Evolutionary conservation across 345 rosid species (phyloP).

Genomic region (Pseudoturritis turrita): DNA sequence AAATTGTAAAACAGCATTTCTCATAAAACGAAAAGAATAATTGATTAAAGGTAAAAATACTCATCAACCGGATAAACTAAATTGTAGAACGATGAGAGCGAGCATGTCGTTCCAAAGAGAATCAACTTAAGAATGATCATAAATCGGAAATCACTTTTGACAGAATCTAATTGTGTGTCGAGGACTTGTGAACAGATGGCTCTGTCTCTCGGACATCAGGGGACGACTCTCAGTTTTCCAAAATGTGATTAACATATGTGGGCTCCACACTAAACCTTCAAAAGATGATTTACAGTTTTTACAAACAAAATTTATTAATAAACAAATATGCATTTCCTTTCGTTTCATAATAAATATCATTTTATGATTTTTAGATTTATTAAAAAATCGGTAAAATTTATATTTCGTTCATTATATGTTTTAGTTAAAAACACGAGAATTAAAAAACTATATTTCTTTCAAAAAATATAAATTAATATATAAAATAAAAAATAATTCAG

Average conservation of each 20-base stretch:
- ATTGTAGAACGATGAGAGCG: not conserved
- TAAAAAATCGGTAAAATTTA: no score
- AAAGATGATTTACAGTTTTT: not conserved
- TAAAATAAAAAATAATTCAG: no score
- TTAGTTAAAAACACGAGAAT: no score
- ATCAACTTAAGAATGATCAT: not conserved
- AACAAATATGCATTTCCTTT: no score
- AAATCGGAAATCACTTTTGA: not conserved
- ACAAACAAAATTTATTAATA: no score
- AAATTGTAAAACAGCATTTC: no score
- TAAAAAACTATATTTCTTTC: no score
- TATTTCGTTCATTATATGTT: no score
- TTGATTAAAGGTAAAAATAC: no score
- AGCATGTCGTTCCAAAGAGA: not conserved
- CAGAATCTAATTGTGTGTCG: conserved; percentile 11
- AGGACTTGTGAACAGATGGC: conserved; percentile 2
- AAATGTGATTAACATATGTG: not conserved
- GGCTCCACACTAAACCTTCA: conserved; percentile 3
- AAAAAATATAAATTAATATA: no score
- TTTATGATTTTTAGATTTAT: no score
- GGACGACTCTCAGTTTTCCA: not conserved
- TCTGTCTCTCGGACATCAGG: conserved; percentile 1
- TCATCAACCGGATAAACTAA: not conserved
- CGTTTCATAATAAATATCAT: no score
- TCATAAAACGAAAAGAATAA: not conserved